Conservation (phyloP, 2,329 filamentous ascomycete genomes). For the Aspergillus novoparasiticus region DNA sequence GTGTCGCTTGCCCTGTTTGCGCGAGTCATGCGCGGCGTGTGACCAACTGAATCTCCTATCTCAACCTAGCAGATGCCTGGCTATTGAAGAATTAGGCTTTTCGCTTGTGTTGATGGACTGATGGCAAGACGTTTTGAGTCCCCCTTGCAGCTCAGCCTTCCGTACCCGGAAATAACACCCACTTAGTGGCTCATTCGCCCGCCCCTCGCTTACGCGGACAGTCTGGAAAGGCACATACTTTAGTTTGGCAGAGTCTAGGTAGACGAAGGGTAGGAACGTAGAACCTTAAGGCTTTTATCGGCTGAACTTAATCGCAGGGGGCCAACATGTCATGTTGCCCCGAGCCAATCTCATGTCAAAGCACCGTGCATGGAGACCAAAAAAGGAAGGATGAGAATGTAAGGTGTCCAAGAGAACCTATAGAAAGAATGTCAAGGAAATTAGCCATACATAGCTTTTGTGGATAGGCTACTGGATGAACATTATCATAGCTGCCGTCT, state of each 20-base stretch:
- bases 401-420: not conserved
- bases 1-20: not conserved
- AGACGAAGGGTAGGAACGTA: not conserved
- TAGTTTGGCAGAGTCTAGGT: not conserved
- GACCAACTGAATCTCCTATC: not conserved
- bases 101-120: not conserved
- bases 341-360: not conserved
- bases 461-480: not conserved
- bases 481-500: not conserved
- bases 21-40: not conserved
- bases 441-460: not conserved
- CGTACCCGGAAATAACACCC: not conserved
- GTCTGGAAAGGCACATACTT: not conserved
- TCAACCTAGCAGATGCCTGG: not conserved
- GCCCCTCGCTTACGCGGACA: not conserved
- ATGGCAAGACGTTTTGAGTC: not conserved
- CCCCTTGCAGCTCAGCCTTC: not conserved
- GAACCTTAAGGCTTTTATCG: not conserved
- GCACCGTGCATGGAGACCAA: not conserved
- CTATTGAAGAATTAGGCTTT: not conserved
- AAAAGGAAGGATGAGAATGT: too few species aligned
- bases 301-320: not conserved
- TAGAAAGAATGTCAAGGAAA: not conserved
- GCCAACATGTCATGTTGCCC: not conserved
- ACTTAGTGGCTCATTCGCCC: not conserved